A percentile compares a stretch with the other conserved stretches of the same genome.
phyloP scores from a whole-genome alignment of 148 eudicot species.

The Bassia scoparia region DNA sequence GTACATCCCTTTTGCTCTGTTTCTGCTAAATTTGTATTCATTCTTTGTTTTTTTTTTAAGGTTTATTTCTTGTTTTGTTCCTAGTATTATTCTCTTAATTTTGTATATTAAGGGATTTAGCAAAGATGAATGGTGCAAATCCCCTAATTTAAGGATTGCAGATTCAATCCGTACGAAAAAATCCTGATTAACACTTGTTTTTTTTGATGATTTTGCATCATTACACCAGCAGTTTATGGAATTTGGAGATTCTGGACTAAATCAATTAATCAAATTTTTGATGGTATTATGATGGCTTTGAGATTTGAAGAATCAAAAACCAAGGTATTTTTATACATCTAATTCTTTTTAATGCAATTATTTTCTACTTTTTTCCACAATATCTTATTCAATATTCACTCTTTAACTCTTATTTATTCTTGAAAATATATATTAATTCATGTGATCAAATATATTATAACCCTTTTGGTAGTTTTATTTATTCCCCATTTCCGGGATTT shows the following conservation, averaged over 20 bases:
- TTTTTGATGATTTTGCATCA: constrained; percentile 2
- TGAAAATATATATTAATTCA: background rate
- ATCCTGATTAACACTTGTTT: background rate
- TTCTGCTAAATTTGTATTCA: background rate
- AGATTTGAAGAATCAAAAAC: constrained; percentile 33
- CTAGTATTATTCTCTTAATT: background rate
- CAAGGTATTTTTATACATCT: constrained; percentile 27
- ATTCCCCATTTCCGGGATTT: constrained; percentile 23
- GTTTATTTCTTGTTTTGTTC: background rate
- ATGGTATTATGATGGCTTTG: constrained; percentile 32
- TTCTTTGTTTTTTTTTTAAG: background rate
- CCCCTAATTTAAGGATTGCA: constrained; percentile 8
- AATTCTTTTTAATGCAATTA: background rate
- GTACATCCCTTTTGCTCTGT: background rate
- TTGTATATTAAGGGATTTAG: background rate
- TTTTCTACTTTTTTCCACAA: background rate
- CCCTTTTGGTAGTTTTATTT: constrained; percentile 1
- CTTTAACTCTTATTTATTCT: background rate
- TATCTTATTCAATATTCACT: background rate
- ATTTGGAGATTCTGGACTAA: constrained; percentile 28
- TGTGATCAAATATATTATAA: constrained; percentile 4
- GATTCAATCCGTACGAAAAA: constrained; percentile 1
- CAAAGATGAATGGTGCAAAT: background rate
- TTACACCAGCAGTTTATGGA: constrained; percentile 31
- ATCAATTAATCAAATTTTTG: constrained; percentile 30